Evolutionary conservation across 2,329 filamentous ascomycete genomes (phyloP), one percentile per base, ranked within the genome.

Genomic region (Penicillium sp.): DNA sequence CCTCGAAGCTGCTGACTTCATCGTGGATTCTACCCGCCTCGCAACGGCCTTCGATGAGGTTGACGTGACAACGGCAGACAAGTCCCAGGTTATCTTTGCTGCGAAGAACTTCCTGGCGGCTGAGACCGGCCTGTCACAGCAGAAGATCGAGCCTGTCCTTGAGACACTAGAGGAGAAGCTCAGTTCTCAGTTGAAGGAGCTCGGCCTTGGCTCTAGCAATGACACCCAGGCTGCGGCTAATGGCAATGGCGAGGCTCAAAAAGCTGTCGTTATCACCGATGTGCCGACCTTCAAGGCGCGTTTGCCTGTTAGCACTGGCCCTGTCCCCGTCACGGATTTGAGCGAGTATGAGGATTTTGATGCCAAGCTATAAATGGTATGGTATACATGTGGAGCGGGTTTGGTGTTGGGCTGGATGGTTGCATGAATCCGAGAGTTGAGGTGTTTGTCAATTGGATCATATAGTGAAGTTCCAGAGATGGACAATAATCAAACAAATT

Each of bases 331-430:
- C 31, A 87, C 84, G 69, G 88, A 94, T 63, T 74, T 97, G 55
- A 88, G 82, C 60, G 89, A 92, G 68, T 97, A 93, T 74, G 90
- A 96, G 72, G 93, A 97, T 58, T 80, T 87, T 58, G 91, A 90
- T 61, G 78, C 90, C 15, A 97, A 97, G 78, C 81, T 97, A 56
- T 93, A 73, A 82, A 45, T 4, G 11, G 21, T 27, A 39, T 31
- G 11, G 21, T 29, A 41, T 34, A 19, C 21, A 33, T 27, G 31
- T 29, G 43, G 41, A 10, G 23, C 29, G 11, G 36, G 19, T 51
- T 19, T 25, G 50, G 48, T 53, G 48, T 59, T 47, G 25, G 41
- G 53, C 33, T 16, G 45, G 44, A n/a, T 33, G 50, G 40, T 19
- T 57, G 50, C 52, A 60, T 59, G 49, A 38, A 48, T 34, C 5